Evolutionary conservation across 257 asterid genomes (phyloP), one percentile per base, ranked within the genome.

Genomic region (Nicotiana attenuata): DNA sequence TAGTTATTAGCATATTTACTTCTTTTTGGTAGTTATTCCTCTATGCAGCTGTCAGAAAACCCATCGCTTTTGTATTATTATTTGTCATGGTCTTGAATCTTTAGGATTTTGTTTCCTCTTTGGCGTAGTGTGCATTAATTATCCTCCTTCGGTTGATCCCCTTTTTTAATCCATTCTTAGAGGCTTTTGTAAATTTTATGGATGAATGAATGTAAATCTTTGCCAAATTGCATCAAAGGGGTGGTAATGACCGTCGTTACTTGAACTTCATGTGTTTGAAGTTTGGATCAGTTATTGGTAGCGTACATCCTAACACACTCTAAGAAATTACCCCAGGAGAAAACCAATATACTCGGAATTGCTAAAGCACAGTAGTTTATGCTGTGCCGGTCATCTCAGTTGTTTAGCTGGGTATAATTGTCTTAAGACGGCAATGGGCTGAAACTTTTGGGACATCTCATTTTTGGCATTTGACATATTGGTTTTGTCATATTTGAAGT

Each of bases 401-500:
- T 73, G 61, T 24, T 50, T 50, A 20, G 79, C 79, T 15, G 22
- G 35, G 61, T 22, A 73, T 47, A 73, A 22, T 73, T 47, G 41
- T 73, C 41, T 47, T 73, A 35, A 17, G 41, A 24, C 4, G 33
- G 41, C 38, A 7, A 47, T 24, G 15, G 79, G 61, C 79, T 47
- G 50, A 47, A 47, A 24, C 79, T 22, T 73, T 22, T 47, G 61
- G 26, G 41, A 47, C 41, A 24, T 73, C 61, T 73, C 2, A 20
- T n/a, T 24, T 73, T 73, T 47, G 79, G 79, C 50, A 59, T 47
- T 73, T 47, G 61, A 73, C 61, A 45, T 69, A 2, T 71, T 24
- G 77, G 41, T 15, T 53, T 73, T 47, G n/a, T 73, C 79, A 73
- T 73, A 73, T 22, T 71, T 4, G 61, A 73, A 47, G 79, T 73